Evolutionary conservation across 208 protist species (phyloP), one percentile per base, ranked within the genome.

Genomic region (Crithidia acanthocephali): DNA sequence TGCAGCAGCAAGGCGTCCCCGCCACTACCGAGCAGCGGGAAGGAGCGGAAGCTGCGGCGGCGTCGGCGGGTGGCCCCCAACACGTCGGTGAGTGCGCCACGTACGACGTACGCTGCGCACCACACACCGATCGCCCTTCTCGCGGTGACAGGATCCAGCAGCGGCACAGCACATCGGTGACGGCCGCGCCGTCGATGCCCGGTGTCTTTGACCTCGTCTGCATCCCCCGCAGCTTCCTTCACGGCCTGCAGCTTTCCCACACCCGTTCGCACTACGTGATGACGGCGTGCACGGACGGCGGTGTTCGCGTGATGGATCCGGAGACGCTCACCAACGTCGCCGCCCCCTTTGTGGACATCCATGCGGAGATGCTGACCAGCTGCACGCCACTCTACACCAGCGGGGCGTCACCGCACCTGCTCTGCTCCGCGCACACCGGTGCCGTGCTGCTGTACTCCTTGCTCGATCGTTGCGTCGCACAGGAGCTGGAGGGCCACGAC

Each of bases 351-450:
- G 22, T 75, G 13, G 55, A n/a, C 28, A 63, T 93, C 4, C 80
- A 91, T 62, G 61, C 51, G 22, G 80, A 91, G 48, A 95, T 93
- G 85, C 57, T 95, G 27, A 95, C 91, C 20, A 93, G 88, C 71
- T 90, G 76, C 57, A 91, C 83, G 20, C 79, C 84, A 30, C 60
- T 92, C 55, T 52, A 76, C 30, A 13, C 60, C 47, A 6, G 64
- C 53, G 53, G 1, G 16, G 59, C 55, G 1, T 42, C 44, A 11
- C 52, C 65, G 45, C 69, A 76, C 1, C 74, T 91, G 2, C 68
- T 93, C 32, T 93, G 86, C 70, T 93, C 91, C 9, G 83, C 88
- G 1, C 91, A 95, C 78, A 79, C 76, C 30, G 91, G 91, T 13
- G 74, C 52, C 8, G 86, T 89, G 30, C 20, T 85, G 48, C 47